These are phyloP conservation scores for Podospora pseudopauciseta DNA, from an alignment of 495 filamentous ascomycete species.

Conservation along the genomic window DNA sequence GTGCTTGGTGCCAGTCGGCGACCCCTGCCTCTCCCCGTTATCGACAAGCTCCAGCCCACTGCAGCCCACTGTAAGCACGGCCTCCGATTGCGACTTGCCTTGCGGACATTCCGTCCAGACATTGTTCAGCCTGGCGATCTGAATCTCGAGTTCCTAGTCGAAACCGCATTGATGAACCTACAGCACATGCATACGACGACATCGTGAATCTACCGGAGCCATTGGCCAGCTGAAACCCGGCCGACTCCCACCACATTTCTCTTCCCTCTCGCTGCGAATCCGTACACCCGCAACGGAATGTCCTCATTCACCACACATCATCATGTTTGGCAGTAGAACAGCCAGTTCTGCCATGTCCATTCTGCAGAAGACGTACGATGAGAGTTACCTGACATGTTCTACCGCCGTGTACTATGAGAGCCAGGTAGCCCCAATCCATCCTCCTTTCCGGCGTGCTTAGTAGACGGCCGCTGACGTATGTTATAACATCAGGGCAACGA, in stretches of 20 bases:
- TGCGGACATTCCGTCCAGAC: not conserved
- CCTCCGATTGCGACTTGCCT: not conserved
- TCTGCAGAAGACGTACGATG: constrained; percentile 96
- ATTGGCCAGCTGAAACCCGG: not conserved
- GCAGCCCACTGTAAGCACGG: constrained; percentile 7
- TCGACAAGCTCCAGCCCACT: constrained; percentile 6
- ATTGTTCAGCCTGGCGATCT: constrained; percentile 1
- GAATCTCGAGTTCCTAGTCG: not conserved
- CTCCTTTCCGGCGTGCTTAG: not conserved
- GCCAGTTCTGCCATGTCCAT: constrained; percentile 56
- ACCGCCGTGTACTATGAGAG: constrained; percentile 94
- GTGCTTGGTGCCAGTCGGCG: not conserved
- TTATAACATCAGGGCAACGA: constrained; percentile 71
- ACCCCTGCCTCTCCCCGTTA: not conserved
- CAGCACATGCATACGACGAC: not conserved
- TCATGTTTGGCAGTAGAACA: constrained; percentile 73
- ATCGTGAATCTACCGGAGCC: not conserved
- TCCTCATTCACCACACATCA: constrained; percentile 13
- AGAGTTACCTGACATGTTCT: constrained; percentile 88
- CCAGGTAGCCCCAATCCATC: constrained; percentile 54
- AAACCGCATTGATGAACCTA: not conserved
- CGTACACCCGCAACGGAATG: constrained; percentile 12
- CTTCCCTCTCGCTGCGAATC: not conserved
- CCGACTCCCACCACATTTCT: not conserved
- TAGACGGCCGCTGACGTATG: not conserved